phyloP scores from a whole-genome alignment of 2,329 filamentous ascomycete genomes.

The Akanthomyces lecanii region DNA sequence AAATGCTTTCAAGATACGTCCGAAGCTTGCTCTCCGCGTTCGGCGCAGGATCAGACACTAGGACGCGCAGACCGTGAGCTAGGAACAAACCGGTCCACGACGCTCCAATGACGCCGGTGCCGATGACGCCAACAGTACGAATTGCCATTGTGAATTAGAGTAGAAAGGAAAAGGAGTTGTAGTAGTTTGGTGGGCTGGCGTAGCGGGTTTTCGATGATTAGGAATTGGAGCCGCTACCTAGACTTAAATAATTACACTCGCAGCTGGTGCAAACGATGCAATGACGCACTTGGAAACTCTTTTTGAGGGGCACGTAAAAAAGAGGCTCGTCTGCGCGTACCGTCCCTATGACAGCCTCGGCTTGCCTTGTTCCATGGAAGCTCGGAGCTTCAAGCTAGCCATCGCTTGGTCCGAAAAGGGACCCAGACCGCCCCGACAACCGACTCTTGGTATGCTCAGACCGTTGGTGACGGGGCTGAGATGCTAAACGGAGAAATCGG shows the following conservation, averaged over 20 bases:
- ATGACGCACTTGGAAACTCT: neutral
- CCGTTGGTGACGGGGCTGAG: no score
- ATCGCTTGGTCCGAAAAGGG: no score
- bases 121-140: constrained; percentile 28
- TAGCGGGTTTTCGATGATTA: neutral
- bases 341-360: no score
- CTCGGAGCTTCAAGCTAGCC: no score
- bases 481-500: no score
- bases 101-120: constrained; percentile 32
- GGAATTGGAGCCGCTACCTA: neutral
- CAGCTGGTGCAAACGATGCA: neutral
- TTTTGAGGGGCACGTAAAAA: neutral
- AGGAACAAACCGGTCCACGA: constrained; percentile 37
- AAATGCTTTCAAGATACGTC: neutral
- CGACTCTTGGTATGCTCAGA: no score
- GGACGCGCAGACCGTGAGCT: constrained; percentile 31
- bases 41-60: constrained; percentile 37
- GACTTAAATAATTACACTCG: neutral
- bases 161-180: neutral
- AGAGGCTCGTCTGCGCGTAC: no score
- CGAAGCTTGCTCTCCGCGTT: constrained; percentile 29
- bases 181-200: neutral
- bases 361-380: no score
- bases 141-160: constrained; percentile 12
- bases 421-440: no score